These are phyloP conservation scores for Luffa aegyptiaca DNA, from an alignment of 306 rosid species.

Conservation along the genomic window DNA sequence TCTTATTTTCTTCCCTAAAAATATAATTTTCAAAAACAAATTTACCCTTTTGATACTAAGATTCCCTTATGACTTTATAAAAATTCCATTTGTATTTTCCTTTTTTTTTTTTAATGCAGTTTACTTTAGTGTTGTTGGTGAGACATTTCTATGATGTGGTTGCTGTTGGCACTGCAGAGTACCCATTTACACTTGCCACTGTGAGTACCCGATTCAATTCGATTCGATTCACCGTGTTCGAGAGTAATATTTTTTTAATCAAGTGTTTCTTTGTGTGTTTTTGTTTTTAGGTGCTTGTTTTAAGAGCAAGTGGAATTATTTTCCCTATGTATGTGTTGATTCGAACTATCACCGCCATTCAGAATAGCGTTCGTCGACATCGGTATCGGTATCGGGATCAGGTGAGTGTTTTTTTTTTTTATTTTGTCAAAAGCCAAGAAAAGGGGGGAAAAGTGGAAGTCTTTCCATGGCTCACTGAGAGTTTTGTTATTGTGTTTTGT, in stretches of 20 bases:
- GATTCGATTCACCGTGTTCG: background rate
- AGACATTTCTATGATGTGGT: constrained; percentile 55
- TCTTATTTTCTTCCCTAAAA: background rate
- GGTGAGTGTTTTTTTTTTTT: constrained; percentile 3
- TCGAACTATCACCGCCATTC: constrained; percentile 42
- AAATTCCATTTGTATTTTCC: background rate
- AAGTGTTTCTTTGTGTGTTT: background rate
- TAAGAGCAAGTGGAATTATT: constrained; percentile 64
- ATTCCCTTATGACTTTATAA: background rate
- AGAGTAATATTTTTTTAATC: background rate
- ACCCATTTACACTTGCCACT: constrained; percentile 69
- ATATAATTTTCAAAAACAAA: background rate
- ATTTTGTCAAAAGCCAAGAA: background rate
- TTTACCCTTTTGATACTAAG: background rate
- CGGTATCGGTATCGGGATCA: constrained; percentile 2
- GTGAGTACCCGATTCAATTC: constrained; percentile 28
- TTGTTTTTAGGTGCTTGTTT: constrained; percentile 27
- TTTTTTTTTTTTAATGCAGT: constrained; percentile 30
- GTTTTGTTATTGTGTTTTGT: background rate
- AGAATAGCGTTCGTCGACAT: constrained; percentile 20
- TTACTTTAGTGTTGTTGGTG: constrained; percentile 55
- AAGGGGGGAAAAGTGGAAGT: background rate
- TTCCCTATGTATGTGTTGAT: constrained; percentile 68
- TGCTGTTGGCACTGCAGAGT: constrained; percentile 37
- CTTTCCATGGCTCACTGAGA: background rate